Evolutionary conservation across 1,139 yeast genomes (phyloP), one percentile per base, ranked within the genome.

Genomic region (Arxiozyma bovina): DNA sequence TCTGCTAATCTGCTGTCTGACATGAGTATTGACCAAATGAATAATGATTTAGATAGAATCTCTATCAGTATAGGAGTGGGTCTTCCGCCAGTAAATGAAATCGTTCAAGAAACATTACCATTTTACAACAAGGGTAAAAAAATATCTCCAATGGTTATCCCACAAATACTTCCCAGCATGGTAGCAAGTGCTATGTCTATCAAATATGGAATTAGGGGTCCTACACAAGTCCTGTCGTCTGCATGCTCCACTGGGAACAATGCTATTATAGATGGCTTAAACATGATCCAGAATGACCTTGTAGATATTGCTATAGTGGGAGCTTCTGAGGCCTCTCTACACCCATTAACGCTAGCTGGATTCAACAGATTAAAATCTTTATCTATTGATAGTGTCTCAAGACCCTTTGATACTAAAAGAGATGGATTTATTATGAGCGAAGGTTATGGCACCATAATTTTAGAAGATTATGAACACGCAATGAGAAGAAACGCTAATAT

Each of bases 201-300:
- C 55, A 78, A 80, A 60, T 80, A 83, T 64, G 85, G 87, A 2
- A 72, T 89, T 41, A 74, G 78, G 61, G 99, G 99, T 0, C 96
- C 96, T 1, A 81, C 87, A 54, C 96, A 90, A 67, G 75, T 96
- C 0, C 94, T 85, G 0, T 81, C 96, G 1, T 90, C 98, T 0
- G 99, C 99, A 0, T 94, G 99, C 73, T 96, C 99, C 3, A 90
- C 99, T 0, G 99, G 99, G 0, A 80, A 87, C 38, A 95, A 93
- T 66, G 81, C 97, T 0, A 84, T 94, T 54, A 98, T 99, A 2
- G 99, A 94, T 66, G 97, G 96, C 0, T 81, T 77, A 61, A 81
- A 91, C 61, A 85, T 90, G 66, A 87, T 94, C 57, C 74, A 77
- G 58, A 81, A 83, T 57, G 95, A 89, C 1, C 86, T 86, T 73